These are phyloP conservation scores for Melastoma malabathricum DNA, from an alignment of 345 rosid species.

Conservation along the genomic window DNA sequence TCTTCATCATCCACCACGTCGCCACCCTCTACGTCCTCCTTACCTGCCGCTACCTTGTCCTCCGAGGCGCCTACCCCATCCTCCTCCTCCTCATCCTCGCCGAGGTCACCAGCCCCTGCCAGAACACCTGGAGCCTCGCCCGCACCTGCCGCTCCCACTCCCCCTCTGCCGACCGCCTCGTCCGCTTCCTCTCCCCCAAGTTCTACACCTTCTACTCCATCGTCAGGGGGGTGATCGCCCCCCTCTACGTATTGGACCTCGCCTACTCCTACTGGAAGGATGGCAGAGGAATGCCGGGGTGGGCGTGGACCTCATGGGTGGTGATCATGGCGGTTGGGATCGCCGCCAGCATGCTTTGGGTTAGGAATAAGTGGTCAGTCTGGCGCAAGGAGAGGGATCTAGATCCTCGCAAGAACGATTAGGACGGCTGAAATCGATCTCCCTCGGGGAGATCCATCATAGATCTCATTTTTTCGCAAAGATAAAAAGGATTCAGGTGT, in stretches of 20 bases:
- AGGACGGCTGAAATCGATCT: background rate
- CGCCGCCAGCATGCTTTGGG: constrained; percentile 52
- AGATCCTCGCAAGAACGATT: constrained; percentile 6
- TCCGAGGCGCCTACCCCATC: constrained; percentile 46
- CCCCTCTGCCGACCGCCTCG: constrained; percentile 32
- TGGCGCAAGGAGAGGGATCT: constrained; percentile 31
- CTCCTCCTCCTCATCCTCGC: constrained; percentile 53
- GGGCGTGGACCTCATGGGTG: constrained; percentile 92
- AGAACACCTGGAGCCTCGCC: constrained; percentile 55
- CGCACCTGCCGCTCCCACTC: constrained; percentile 25
- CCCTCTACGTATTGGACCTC: constrained; percentile 40
- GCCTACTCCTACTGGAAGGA: constrained; percentile 31
- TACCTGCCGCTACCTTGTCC: constrained; percentile 51
- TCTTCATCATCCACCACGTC: constrained; percentile 81
- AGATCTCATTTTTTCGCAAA: no score
- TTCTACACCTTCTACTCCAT: constrained; percentile 45
- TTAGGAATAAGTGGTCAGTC: constrained; percentile 36
- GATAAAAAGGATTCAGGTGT: background rate
- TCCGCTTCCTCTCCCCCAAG: constrained; percentile 28
- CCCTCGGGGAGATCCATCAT: no score
- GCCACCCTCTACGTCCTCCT: constrained; percentile 59
- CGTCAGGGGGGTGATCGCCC: constrained; percentile 59
- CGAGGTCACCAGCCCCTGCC: constrained; percentile 70
- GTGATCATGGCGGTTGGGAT: constrained; percentile 43
- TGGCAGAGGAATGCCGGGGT: constrained; percentile 34